A percentile compares a stretch with the other conserved stretches of the same genome.
These are phyloP conservation scores for Termitomyces sp. DNA, from an alignment of 768 basidiomycete species.

Conservation along the genomic window DNA sequence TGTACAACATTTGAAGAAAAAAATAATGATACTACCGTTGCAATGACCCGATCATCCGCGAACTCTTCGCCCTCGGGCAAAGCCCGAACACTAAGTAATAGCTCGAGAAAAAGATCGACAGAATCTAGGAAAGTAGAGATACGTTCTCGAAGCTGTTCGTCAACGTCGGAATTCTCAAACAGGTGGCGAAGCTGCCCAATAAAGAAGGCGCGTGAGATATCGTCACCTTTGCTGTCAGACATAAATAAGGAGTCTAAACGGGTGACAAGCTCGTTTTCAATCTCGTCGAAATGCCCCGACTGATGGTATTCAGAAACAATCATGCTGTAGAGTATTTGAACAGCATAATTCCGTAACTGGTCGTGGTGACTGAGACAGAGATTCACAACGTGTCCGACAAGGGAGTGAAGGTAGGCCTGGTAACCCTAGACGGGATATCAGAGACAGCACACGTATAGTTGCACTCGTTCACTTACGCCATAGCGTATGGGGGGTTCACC, in stretches of 20 bases:
- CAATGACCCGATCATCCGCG: conserved; percentile 90
- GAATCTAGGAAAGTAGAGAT: conserved; percentile 83
- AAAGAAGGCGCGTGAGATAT: conserved; percentile 90
- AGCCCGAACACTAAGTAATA: conserved; percentile 80
- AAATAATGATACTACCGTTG: conserved; percentile 50
- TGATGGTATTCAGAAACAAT: conserved; percentile 89
- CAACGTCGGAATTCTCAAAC: conserved; percentile 82
- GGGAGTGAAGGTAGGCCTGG: conserved; percentile 73
- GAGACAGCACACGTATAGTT: background rate
- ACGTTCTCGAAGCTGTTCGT: conserved; percentile 69
- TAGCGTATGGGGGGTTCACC: conserved; percentile 54
- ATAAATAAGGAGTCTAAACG: conserved; percentile 89
- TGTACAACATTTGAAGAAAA: background rate
- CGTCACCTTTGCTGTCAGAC: conserved; percentile 87
- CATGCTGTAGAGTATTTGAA: conserved; percentile 93
- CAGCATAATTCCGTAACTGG: conserved; percentile 81
- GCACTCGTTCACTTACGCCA: conserved; percentile 50
- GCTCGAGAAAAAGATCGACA: conserved; percentile 88
- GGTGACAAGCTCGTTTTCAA: conserved; percentile 90
- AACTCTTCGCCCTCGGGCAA: conserved; percentile 92
- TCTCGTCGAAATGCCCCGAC: conserved; percentile 77
- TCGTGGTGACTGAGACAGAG: conserved; percentile 95
- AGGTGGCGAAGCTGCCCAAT: conserved; percentile 82
- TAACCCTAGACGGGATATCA: conserved; percentile 52
- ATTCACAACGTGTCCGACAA: conserved; percentile 87